phyloP scores from a whole-genome alignment of 345 rosid genomes.

The Streptanthus diversifolius region DNA sequence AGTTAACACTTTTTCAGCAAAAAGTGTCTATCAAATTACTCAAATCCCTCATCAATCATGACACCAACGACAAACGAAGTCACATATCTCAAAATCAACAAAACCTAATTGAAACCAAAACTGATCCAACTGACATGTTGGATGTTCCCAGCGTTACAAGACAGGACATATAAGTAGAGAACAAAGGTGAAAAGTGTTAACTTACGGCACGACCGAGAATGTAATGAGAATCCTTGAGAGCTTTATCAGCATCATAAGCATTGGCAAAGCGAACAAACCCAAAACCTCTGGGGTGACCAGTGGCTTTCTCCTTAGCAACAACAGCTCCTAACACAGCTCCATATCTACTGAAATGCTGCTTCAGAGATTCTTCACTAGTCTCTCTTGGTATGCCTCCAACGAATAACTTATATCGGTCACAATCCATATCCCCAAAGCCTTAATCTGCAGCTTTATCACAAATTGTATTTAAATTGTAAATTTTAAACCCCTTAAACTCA shows the following conservation, averaged over 20 bases:
- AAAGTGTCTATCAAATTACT: not conserved
- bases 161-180: not conserved
- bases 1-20: not conserved
- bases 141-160: not conserved
- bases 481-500: not conserved
- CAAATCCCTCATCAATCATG: not conserved
- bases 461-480: not conserved
- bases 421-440: conserved; percentile 47
- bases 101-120: conserved; percentile 15
- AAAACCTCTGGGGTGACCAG: conserved; percentile 55
- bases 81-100: not conserved
- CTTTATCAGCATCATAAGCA: conserved; percentile 45
- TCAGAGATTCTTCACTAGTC: conserved; percentile 52
- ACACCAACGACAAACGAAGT: not conserved
- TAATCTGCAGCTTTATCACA: conserved; percentile 17
- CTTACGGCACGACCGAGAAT: conserved; percentile 75
- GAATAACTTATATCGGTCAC: conserved; percentile 55
- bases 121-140: not conserved
- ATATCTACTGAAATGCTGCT: conserved; percentile 58
- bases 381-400: conserved; percentile 67
- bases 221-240: conserved; percentile 54
- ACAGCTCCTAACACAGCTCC: conserved; percentile 52
- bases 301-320: conserved; percentile 47
- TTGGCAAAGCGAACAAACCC: conserved; percentile 71
- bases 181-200: conserved; percentile 3